Base-by-base conservation (phyloP, 108 stramenopile genomes). In the Cyclotella sp. region DNA sequence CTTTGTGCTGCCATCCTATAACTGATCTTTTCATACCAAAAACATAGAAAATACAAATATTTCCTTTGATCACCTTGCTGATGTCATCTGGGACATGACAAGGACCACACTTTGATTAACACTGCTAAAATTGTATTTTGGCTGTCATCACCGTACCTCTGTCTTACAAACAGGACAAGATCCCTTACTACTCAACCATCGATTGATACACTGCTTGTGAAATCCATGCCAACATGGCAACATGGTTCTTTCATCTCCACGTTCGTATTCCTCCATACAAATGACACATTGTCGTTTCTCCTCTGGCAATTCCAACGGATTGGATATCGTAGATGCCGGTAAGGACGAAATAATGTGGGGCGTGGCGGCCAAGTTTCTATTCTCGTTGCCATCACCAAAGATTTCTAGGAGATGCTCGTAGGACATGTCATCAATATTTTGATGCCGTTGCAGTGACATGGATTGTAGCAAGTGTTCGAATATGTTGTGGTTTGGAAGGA, bases 211-310 rank as follows among this genome's bases (percentile, higher is more conserved):
- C 9, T 68, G 72, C n/a, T 34, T 58, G 79, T 97, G 96, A 85
- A 93, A 97, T 13, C 85, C 91, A 79, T 97, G 96, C 30, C 89
- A 66, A 71, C 96, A 97, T 0, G 91, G 93, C 61, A 97, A 75
- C 29, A 80, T 83, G 43, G 85, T 94, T 29, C 95, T 82, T 58
- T 46, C 63, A 19, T 97, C 93, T 0, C 89, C 92, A 26, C 52
- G 27, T 47, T 85, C 62, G 78, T 93, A 95, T 46, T 95, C 90
- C 51, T 90, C 91, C 27, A 97, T 72, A 63, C 96, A 97, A 27
- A 97, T 91, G 27, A 74, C 65, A 75, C 95, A 97, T 57, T 89
- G 76, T 9, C 85, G 76, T 14, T 78, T 68, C 53, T 89, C 89
- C 40, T 84, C 79, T 1, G 87, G 88, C 10, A 91, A 63, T 26